These are phyloP conservation scores for Yarrowia galli DNA, from an alignment of 1,139 yeast species.

Conservation along the genomic window DNA sequence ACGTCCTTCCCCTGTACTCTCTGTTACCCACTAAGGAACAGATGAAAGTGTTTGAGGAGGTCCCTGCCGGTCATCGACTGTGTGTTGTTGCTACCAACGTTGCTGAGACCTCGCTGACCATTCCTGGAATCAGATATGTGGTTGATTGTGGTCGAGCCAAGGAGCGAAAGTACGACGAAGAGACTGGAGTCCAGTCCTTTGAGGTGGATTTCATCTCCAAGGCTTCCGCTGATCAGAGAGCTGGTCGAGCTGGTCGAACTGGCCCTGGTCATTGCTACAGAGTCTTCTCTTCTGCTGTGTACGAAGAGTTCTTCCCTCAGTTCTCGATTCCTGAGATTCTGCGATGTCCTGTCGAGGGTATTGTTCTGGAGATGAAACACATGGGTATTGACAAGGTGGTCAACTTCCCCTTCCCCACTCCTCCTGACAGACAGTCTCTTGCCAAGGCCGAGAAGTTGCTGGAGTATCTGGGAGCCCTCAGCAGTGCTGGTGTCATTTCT, in stretches of 20 bases:
- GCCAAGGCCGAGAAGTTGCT: slow-evolving; percentile 72
- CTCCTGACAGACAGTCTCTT: slow-evolving; percentile 74
- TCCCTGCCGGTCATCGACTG: slow-evolving; percentile 84
- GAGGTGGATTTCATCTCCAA: slow-evolving; percentile 93
- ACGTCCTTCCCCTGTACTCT: slow-evolving; percentile 91
- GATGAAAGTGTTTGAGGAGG: slow-evolving; percentile 86
- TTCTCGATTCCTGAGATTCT: slow-evolving; percentile 89
- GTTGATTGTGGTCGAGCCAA: slow-evolving; percentile 95
- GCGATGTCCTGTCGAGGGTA: slow-evolving; percentile 95
- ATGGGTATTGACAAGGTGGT: slow-evolving; percentile 93
- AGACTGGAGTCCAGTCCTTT: slow-evolving; percentile 90
- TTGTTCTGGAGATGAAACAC: slow-evolving; percentile 91
- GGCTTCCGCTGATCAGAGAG: slow-evolving; percentile 93
- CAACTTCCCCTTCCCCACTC: slow-evolving; percentile 96
- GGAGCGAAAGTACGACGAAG: slow-evolving; percentile 82
- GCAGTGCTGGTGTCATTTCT: slow-evolving; percentile 63
- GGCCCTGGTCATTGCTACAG: slow-evolving; percentile 99
- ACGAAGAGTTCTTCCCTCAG: slow-evolving; percentile 80
- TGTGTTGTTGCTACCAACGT: slow-evolving; percentile 97
- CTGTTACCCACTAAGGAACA: slow-evolving; percentile 91
- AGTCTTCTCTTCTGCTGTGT: slow-evolving; percentile 92
- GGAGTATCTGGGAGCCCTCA: slow-evolving; percentile 80
- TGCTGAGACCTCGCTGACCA: slow-evolving; percentile 96
- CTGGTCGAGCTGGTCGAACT: slow-evolving; percentile 99
- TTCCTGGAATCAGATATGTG: slow-evolving; percentile 94